Base-by-base conservation (phyloP, 495 filamentous ascomycete species). In the Neurospora africana region DNA sequence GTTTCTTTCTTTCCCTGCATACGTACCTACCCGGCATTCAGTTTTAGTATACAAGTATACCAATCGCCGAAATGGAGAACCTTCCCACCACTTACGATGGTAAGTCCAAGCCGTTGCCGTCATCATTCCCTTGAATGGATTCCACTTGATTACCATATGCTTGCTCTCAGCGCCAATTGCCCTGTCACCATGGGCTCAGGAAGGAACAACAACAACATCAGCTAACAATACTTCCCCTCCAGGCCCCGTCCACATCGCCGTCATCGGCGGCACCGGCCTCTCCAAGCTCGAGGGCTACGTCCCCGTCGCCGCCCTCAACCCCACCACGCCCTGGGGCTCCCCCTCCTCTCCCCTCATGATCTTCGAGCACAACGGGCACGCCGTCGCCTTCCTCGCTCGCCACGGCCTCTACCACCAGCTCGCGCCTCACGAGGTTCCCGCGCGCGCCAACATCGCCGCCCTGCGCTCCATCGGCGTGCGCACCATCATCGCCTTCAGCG, bases 251-350 rank as follows among this genome's bases (percentile, higher is more conserved):
- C 89, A 86, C 76, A 97, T 99, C 80, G 95, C 93, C 82, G 93
- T 99, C 72, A 98, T 99, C 72, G 96, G 95, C 79, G 96, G 95
- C 76, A 99, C 95, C 47, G 95, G 95, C 69, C 90, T 99, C 81
- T 88, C 79, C 85, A 86, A 83, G 68, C 84, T 88, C 71, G 82
- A 84, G n/a, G 87, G 86, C 77, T 98, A 95, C 86, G 88, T 86
- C 23, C 92, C 93, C 76, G 89, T 96, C 74, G 94, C 95, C 21
- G 86, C 84, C 21, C 81, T 98, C 73, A 86, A 86, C 69, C 80
- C 90, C 71, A 76, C 81, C 13, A 99, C 95, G 3, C 95, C 95
- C n/a, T 99, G 95, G 95, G 95, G 95, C 74, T 78, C 82, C 9
- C 92, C 95, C 23, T 97, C 95, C 65, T 93, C 94, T 2, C 94